These are phyloP conservation scores for Epichloe sylvatica DNA, from an alignment of 2,329 filamentous ascomycete species.

Conservation along the genomic window DNA sequence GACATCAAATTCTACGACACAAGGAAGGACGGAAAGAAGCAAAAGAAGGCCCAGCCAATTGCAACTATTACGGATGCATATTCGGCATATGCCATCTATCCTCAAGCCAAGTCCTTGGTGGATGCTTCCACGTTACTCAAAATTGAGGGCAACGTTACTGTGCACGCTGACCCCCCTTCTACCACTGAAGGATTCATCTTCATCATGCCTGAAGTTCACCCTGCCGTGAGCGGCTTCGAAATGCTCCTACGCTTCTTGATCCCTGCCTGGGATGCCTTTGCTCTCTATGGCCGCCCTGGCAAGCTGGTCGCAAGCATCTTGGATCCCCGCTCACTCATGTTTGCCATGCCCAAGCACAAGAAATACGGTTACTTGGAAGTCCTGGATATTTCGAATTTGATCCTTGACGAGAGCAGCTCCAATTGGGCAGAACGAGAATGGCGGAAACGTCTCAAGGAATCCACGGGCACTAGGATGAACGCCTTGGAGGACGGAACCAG, in stretches of 20 bases:
- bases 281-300: conserved; percentile 76
- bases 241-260: conserved; percentile 90
- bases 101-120: conserved; percentile 83
- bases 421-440: conserved; percentile 79
- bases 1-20: conserved; percentile 92
- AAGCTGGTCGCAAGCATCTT: conserved; percentile 76
- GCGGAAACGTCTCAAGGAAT: conserved; percentile 77
- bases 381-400: conserved; percentile 67
- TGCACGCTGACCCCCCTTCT: conserved; percentile 65
- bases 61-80: conserved; percentile 85
- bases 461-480: conserved; percentile 68
- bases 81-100: conserved; percentile 89
- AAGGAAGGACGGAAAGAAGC: conserved; percentile 60
- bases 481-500: conserved; percentile 37
- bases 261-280: conserved; percentile 86
- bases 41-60: conserved; percentile 80
- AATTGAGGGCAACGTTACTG: conserved; percentile 78
- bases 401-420: conserved; percentile 62
- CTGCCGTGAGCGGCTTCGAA: conserved; percentile 88
- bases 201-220: conserved; percentile 87
- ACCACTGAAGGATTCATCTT: conserved; percentile 90
- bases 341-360: conserved; percentile 82
- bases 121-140: conserved; percentile 91
- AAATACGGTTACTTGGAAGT: conserved; percentile 86
- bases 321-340: conserved; percentile 87